A percentile compares a stretch with the other conserved stretches of the same genome.
Conservation (phyloP, 2,329 filamentous ascomycete species). For the Ustilaginoidea virens region DNA sequence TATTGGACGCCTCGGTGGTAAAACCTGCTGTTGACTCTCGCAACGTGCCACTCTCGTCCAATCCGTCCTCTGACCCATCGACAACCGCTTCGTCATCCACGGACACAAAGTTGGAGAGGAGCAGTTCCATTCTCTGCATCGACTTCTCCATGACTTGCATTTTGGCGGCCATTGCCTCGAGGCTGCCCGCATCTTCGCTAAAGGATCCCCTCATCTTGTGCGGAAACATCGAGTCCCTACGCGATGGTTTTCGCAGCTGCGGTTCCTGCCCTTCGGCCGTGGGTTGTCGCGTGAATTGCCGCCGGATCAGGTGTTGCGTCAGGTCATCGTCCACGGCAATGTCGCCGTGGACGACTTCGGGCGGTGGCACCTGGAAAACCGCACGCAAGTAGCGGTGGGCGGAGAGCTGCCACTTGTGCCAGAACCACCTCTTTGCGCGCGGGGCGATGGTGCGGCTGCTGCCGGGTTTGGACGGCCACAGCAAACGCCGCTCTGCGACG, state of each 20-base stretch:
- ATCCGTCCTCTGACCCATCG: conserved; percentile 12
- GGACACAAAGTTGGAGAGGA: conserved; percentile 25
- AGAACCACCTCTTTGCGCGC: conserved; percentile 32
- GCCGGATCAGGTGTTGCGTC: conserved; percentile 40
- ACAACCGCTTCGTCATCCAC: conserved; percentile 13
- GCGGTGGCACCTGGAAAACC: conserved; percentile 58
- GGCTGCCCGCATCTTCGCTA: conserved; percentile 26
- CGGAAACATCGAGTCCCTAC: conserved; percentile 42
- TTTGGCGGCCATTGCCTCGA: conserved; percentile 26
- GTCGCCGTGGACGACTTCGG: conserved; percentile 40
- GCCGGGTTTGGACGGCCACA: conserved; percentile 35
- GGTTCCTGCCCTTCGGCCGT: conserved; percentile 17
- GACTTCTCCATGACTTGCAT: conserved; percentile 34
- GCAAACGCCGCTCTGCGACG: conserved; percentile 50
- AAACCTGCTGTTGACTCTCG: conserved; percentile 10
- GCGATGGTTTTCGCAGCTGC: conserved; percentile 19
- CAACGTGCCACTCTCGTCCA: conserved; percentile 15
- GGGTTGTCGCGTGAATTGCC: conserved; percentile 35
- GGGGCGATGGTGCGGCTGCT: conserved; percentile 9
- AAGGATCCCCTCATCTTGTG: conserved; percentile 33
- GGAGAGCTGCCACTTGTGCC: conserved; percentile 53
- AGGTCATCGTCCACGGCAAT: conserved; percentile 44
- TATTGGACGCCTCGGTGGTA: conserved; percentile 16
- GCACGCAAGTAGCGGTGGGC: conserved; percentile 57
- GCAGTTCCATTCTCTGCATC: conserved; percentile 30